Evolutionary conservation across 768 basidiomycete species (phyloP), one percentile per base, ranked within the genome.

Genomic region (Phlebiopsis gigantea): DNA sequence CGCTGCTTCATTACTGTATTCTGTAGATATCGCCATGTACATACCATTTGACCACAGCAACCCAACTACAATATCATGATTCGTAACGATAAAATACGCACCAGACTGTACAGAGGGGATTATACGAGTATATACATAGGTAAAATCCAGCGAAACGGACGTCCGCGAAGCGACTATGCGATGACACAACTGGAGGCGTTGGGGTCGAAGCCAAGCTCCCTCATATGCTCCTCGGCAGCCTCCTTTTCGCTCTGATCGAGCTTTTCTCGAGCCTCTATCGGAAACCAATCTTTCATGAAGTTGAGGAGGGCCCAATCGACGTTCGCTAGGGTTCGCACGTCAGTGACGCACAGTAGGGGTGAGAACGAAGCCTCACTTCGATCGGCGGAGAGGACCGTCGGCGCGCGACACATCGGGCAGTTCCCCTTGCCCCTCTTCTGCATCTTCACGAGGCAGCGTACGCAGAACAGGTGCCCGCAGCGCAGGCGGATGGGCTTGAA

Each of bases 271-370:
- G 91, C 77, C 67, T 97, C 95, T 14, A 81, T 66, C 0, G 95
- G 93, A 69, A 98, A 98, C 92, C 93, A 97, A 63, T 89, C 85
- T 57, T 87, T 79, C 86, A 97, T 91, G 63, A 93, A 93, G 61
- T 91, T 88, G 46, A 88, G 73, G 46, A 92, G 67, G 1, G 83
- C 88, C 79, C 82, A 83, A 64, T 93, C 90, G 15, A 93, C 80
- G 64, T 92, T 93, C 2, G 78, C 89, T 91, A 57, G 10, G 24
- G 29, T 62, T 22, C 19, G 45, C 31, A 17, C 46, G 21, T 46
- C 17, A 47, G 44, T 2, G 22, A 41, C 10, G 14, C 1, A 26
- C 17, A 26, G 26, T n/a, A 8, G 24, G 26, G 17, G 28, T 42
- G 5, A 8, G 15, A 19, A 45, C 4, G 17, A 22, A 19, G 28